Evolutionary conservation across 352 stramenopile genomes (phyloP).

Genomic region (Albugo laibachii): DNA sequence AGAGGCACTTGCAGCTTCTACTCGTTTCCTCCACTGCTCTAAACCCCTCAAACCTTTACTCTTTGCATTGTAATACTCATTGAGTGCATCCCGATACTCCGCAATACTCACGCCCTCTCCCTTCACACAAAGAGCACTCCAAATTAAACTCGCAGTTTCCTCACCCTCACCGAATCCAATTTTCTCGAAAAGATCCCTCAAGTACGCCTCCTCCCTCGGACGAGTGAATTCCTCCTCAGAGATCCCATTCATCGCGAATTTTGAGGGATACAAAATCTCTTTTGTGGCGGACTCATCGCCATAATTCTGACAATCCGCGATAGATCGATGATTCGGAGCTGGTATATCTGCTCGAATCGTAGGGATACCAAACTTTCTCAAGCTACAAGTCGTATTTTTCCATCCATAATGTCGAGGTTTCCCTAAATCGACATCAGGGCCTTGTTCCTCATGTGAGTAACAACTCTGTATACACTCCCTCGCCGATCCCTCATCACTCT

Average conservation of each 20-base stretch:
- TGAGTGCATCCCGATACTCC: constrained; percentile 55
- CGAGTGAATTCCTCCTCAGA: constrained; percentile 70
- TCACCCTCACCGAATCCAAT: constrained; percentile 40
- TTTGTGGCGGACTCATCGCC: constrained; percentile 65
- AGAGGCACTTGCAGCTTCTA: no score
- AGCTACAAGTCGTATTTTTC: constrained; percentile 44
- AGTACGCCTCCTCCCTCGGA: constrained; percentile 26
- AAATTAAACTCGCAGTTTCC: constrained; percentile 55
- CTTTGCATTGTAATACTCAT: constrained; percentile 35
- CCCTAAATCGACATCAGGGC: constrained; percentile 65
- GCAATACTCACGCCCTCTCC: constrained; percentile 26
- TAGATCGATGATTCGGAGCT: constrained; percentile 34
- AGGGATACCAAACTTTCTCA: constrained; percentile 57
- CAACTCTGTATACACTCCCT: constrained; percentile 65
- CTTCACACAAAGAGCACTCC: constrained; percentile 25
- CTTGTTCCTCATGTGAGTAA: constrained; percentile 65
- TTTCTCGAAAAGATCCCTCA: constrained; percentile 42
- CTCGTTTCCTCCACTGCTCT: constrained; percentile 23
- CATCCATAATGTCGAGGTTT: constrained; percentile 68
- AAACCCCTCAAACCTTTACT: constrained; percentile 21
- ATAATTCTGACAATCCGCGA: constrained; percentile 85
- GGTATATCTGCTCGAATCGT: constrained; percentile 76
- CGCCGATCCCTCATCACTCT: constrained; percentile 27
- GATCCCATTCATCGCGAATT: constrained; percentile 64
- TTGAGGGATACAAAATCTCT: constrained; percentile 67